A percentile compares a stretch with the other conserved stretches of the same genome.
phyloP scores from a whole-genome alignment of 768 basidiomycete species.

The Harrya chromipes region DNA sequence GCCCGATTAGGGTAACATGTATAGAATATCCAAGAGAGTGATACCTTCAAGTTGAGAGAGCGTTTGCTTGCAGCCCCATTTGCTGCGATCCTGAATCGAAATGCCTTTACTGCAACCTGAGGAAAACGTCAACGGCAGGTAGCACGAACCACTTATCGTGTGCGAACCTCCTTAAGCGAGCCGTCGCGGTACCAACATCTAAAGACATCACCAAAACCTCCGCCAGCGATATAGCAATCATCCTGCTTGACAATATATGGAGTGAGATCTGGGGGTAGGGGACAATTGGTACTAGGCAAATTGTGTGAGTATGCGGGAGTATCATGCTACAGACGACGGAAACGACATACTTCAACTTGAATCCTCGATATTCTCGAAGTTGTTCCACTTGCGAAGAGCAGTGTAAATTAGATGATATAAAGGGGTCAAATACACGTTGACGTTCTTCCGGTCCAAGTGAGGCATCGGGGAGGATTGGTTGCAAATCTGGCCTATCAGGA shows the following conservation, averaged over 20 bases:
- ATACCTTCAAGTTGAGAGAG: background rate
- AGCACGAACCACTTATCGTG: background rate
- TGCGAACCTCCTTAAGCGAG: constrained; percentile 4
- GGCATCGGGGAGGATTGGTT: too few relatives aligned
- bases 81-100: background rate
- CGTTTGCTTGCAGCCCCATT: background rate
- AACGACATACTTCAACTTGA: background rate
- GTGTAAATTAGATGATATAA: too few relatives aligned
- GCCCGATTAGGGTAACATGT: background rate
- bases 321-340: too few relatives aligned
- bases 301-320: too few relatives aligned
- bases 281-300: background rate
- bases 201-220: constrained; percentile 15
- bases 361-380: too few relatives aligned
- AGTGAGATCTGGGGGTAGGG: constrained; percentile 8
- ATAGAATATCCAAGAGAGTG: fast-evolving
- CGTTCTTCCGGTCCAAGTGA: too few relatives aligned
- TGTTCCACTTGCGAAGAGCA: too few relatives aligned
- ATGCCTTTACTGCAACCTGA: constrained; percentile 16
- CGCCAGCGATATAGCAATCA: background rate
- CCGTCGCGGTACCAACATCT: constrained; percentile 3
- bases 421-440: too few relatives aligned
- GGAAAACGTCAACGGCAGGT: background rate
- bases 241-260: background rate
- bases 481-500: too few relatives aligned